phyloP scores from a whole-genome alignment of 257 asterid genomes.

The Solanum pinnatisectum region DNA sequence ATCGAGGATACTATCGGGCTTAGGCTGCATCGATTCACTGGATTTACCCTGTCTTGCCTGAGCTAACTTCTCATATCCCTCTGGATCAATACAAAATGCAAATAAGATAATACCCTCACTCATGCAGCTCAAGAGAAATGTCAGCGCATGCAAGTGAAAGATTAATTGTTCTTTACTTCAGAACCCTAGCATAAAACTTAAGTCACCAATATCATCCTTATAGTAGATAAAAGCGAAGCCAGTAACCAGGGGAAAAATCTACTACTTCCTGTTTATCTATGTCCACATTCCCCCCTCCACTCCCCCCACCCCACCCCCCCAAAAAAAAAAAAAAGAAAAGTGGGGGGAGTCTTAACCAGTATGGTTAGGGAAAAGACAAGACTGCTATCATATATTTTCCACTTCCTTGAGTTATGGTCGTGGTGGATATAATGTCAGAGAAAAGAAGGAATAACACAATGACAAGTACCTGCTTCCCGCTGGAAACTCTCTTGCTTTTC shows the following conservation, averaged over 20 bases:
- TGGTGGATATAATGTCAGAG: background rate
- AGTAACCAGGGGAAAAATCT: background rate
- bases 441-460: constrained; percentile 1
- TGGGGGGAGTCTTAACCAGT: background rate
- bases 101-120: background rate
- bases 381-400: background rate
- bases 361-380: background rate
- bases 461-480: constrained; percentile 83
- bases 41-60: constrained; percentile 28
- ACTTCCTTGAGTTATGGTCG: background rate
- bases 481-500: constrained; percentile 79
- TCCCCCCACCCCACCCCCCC: background rate
- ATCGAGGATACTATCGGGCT: constrained; percentile 8
- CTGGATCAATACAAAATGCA: constrained; percentile 24
- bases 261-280: background rate
- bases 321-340: background rate
- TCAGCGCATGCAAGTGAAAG: background rate
- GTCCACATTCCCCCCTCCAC: background rate
- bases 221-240: background rate
- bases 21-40: constrained; percentile 17
- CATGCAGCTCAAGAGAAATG: constrained; percentile 2
- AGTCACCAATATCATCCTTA: background rate
- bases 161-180: background rate
- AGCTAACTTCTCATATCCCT: constrained; percentile 74
- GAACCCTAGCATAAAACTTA: background rate